These are phyloP conservation scores for Penicillium verhagenii DNA, from an alignment of 495 filamentous ascomycete species.

Conservation along the genomic window DNA sequence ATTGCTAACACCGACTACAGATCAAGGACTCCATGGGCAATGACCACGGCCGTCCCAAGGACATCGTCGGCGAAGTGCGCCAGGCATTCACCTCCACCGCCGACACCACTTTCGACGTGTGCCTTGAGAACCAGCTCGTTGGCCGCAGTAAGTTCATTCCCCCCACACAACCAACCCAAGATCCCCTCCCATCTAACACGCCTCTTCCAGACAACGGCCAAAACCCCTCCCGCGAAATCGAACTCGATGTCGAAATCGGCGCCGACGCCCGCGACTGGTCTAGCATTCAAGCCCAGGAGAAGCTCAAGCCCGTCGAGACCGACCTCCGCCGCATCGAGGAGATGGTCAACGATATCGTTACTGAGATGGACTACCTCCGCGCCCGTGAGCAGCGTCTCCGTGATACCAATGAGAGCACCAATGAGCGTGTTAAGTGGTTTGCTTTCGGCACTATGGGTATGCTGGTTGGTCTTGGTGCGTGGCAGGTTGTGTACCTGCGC, in stretches of 20 bases:
- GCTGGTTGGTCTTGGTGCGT: slow-evolving; percentile 83
- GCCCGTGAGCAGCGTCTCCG: slow-evolving; percentile 88
- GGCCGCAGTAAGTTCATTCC: slow-evolving; percentile 54
- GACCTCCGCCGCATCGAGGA: slow-evolving; percentile 93
- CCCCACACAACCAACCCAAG: background rate
- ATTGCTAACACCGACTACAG: slow-evolving; percentile 44
- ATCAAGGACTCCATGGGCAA: slow-evolving; percentile 94
- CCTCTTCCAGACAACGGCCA: slow-evolving; percentile 29
- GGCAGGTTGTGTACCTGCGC: slow-evolving; percentile 96
- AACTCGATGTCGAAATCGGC: slow-evolving; percentile 98
- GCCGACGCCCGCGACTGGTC: slow-evolving; percentile 99
- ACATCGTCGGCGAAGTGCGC: slow-evolving; percentile 87
- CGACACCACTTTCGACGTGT: slow-evolving; percentile 94
- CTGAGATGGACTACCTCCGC: slow-evolving; percentile 91
- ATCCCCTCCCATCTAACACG: background rate
- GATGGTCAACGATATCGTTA: slow-evolving; percentile 75
- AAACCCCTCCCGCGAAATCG: slow-evolving; percentile 73
- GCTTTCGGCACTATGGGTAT: slow-evolving; percentile 93
- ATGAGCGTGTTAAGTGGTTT: slow-evolving; percentile 98
- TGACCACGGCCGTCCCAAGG: slow-evolving; percentile 87
- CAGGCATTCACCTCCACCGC: slow-evolving; percentile 95
- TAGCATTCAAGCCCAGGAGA: slow-evolving; percentile 92
- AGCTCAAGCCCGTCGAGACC: slow-evolving; percentile 95
- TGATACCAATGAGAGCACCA: slow-evolving; percentile 99
- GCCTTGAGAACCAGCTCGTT: slow-evolving; percentile 82